Evolutionary conservation across 495 filamentous ascomycete species (phyloP).

Genomic region (Pyronema domesticum): DNA sequence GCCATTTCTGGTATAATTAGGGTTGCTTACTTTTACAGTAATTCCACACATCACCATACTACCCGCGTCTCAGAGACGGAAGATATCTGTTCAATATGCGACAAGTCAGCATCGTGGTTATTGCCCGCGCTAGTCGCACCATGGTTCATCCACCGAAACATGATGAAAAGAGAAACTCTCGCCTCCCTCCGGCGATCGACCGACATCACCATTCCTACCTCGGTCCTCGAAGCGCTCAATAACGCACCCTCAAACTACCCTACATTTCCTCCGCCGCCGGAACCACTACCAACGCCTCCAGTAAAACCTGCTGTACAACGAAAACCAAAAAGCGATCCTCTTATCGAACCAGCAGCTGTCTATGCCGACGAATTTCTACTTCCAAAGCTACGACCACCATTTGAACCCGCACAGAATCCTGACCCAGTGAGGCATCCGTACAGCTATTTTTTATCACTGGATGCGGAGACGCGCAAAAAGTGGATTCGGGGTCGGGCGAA

Average conservation of each 20-base stretch:
- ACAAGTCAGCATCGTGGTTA: background rate
- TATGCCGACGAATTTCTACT: background rate
- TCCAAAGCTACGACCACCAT: background rate
- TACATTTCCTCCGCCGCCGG: background rate
- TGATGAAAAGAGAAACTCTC: constrained; percentile 1
- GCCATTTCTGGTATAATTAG: no score
- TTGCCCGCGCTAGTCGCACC: constrained; percentile 1
- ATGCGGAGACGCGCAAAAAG: background rate
- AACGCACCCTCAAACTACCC: background rate
- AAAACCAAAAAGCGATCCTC: background rate
- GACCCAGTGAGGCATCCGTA: constrained; percentile 1
- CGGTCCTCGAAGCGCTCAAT: background rate
- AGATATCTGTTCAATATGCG: background rate
- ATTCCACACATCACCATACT: constrained; percentile 1
- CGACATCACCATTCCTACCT: background rate
- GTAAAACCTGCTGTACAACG: background rate
- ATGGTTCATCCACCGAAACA: constrained; percentile 2
- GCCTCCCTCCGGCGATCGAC: background rate
- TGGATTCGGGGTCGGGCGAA: background rate
- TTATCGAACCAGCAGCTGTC: background rate
- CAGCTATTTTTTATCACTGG: constrained; percentile 1
- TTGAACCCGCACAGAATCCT: background rate
- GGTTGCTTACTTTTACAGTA: background rate
- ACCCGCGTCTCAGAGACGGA: background rate
- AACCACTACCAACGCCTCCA: background rate